Percentiles rank a stretch among this genome's conserved stretches.
phyloP scores from a whole-genome alignment of 495 filamentous ascomycete genomes.

The Tuber indicum region DNA sequence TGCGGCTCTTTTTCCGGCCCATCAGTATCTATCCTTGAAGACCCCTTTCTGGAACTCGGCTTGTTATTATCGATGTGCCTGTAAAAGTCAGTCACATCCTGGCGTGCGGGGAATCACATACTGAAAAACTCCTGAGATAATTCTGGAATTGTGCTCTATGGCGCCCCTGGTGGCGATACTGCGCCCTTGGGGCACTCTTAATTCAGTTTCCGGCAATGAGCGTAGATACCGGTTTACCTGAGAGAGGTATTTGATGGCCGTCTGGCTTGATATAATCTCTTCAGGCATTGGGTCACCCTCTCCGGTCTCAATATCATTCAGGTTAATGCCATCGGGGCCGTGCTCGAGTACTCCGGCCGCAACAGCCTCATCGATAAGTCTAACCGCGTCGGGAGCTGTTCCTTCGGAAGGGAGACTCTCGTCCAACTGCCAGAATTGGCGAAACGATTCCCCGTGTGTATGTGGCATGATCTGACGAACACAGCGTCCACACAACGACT shows the following conservation, averaged over 20 bases:
- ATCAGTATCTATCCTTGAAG: background rate
- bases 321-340: constrained; percentile 25
- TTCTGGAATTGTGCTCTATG: constrained; percentile 30
- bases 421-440: constrained; percentile 25
- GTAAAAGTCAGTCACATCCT: background rate
- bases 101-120: constrained; percentile 9
- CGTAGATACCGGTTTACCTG: constrained; percentile 34
- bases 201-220: constrained; percentile 29
- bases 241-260: constrained; percentile 27
- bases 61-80: constrained; percentile 5
- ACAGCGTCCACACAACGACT: constrained; percentile 23
- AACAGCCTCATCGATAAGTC: constrained; percentile 31
- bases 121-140: constrained; percentile 34
- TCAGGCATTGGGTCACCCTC: constrained; percentile 15
- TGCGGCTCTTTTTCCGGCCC: background rate
- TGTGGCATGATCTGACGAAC: constrained; percentile 16
- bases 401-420: constrained; percentile 16
- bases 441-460: constrained; percentile 14
- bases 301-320: constrained; percentile 22
- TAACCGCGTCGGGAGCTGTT: constrained; percentile 17
- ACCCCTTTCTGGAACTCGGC: background rate
- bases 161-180: constrained; percentile 25
- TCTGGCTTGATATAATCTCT: constrained; percentile 29
- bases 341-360: constrained; percentile 25
- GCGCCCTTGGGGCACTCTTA: constrained; percentile 30